Evolutionary conservation across 495 filamentous ascomycete genomes (phyloP).

Genomic region (Acidomyces sp.): DNA sequence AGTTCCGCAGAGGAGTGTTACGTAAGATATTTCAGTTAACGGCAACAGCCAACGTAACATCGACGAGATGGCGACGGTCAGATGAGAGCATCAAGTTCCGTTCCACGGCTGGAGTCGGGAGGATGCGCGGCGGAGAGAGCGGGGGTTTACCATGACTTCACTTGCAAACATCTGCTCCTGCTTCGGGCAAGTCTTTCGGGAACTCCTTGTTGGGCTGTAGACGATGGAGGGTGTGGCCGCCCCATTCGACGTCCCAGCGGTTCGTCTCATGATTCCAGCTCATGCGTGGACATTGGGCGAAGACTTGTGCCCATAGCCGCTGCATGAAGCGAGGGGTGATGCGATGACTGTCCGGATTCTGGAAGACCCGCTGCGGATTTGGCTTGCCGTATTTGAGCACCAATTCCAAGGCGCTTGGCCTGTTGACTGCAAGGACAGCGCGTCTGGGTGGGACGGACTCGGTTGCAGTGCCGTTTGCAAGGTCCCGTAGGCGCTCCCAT

Average conservation of each 20-base stretch:
- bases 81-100: no score
- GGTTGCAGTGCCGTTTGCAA: constrained; percentile 39
- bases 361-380: constrained; percentile 29
- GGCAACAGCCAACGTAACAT: no score
- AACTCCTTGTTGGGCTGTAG: no score
- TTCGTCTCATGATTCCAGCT: constrained; percentile 19
- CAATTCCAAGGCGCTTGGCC: constrained; percentile 6
- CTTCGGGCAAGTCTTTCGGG: no score
- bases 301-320: constrained; percentile 34
- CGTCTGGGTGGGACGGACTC: constrained; percentile 32
- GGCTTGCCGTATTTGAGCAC: constrained; percentile 18
- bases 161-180: no score
- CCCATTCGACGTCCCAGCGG: constrained; percentile 22
- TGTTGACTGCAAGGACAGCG: neutral
- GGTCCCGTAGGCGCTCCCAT: constrained; percentile 45
- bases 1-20: no score
- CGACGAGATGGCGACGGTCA: no score
- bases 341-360: constrained; percentile 28
- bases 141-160: no score
- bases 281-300: constrained; percentile 30
- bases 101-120: no score
- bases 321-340: constrained; percentile 36
- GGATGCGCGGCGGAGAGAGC: no score
- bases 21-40: no score
- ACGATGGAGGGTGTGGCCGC: constrained; percentile 8